Base-by-base conservation (phyloP, 257 asterid species). In the Nicotiana knightiana region DNA sequence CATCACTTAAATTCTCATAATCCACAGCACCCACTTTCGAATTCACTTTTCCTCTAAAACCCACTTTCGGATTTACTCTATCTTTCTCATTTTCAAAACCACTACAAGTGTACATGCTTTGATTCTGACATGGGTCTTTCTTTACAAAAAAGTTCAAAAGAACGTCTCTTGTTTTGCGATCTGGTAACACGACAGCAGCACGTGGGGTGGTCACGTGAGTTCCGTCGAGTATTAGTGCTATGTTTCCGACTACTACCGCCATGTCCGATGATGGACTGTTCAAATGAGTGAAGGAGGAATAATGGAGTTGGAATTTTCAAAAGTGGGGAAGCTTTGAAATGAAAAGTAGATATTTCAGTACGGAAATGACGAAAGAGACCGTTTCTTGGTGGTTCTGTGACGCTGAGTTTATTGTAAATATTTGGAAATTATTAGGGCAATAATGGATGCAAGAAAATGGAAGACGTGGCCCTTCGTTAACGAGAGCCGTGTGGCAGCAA, bases 1-100 rank as follows among this genome's bases (percentile, higher is more conserved):
- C 98, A 82, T 93, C 98, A 88, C 98, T 92, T 2, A 91, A 90
- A 81, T 89, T 93, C 88, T 93, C 99, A 82, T 88, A 93, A 84
- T 92, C 93, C 77, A 92, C 93, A 9, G 85, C 90, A 76, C 89
- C 89, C 83, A 86, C 89, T 90, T 92, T 94, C 48, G 97, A 89
- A 53, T 86, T 91, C 82, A 86, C 83, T 81, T 85, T 91, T 88
- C 87, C 65, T 83, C 79, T 84, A 81, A 33, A 37, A 37, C 62
- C 87, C 16, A 81, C 81, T 78, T 89, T 87, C 33, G 43, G 78
- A 43, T 82, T 84, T 17, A 76, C 82, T 62, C 84, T 82, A 33
- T 92, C 97, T 43, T 85, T 83, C 75, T 89, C 91, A 82, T 86
- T 87, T 67, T 93, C 97, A 24, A 90, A 86, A 37, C 79, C 76